Base-by-base conservation (phyloP, 768 basidiomycete species). In the Boletus rubescentipes region DNA sequence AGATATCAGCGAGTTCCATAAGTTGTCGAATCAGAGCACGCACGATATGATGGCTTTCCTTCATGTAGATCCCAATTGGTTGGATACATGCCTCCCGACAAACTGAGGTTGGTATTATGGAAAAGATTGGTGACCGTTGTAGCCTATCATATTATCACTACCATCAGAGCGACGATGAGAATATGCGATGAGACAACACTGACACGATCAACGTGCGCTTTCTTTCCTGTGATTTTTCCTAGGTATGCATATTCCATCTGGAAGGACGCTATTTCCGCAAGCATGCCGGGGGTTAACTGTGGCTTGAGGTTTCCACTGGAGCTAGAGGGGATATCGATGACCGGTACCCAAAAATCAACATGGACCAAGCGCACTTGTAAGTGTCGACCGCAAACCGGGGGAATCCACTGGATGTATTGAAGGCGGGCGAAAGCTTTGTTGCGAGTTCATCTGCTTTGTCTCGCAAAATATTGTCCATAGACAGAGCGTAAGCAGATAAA, bases 231-330 rank as follows among this genome's bases (percentile, higher is more conserved):
- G 10, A 86, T 67, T 58, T 89, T 85, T 2, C 89, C 87, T 2
- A 95, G 79, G 60, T 93, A 93, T 51, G 86, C 80, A 67, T 92
- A 90, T 68, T 96, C 94, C 46, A 96, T 67, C 65, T 94, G 91
- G 51, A 89, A 75, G 40, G 82, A 90, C 4, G 84, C 89, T 38
- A 93, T 84, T 68, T 97, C 93, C 0, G 93, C 90, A n/a, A 89
- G 69, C 10, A 77, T 63, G 12, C 77, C 78, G 14, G 75, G 65
- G 46, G 73, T 70, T 0, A 68, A 55, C 0, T 77, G 75, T 4
- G 52, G 4, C 7, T 14, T 40, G 1, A 26, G 40, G 8, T n/a
- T 35, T 35, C 9, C 54, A 18, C 57, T 60, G 5, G 37, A 44
- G 23, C 43, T 50, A 49, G 47, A 53, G 5, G 18, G 18, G 10